A percentile compares a stretch with the other conserved stretches of the same genome.
Evolutionary conservation across 495 filamentous ascomycete species (phyloP).

Genomic region (Elasticomyces elasticus): DNA sequence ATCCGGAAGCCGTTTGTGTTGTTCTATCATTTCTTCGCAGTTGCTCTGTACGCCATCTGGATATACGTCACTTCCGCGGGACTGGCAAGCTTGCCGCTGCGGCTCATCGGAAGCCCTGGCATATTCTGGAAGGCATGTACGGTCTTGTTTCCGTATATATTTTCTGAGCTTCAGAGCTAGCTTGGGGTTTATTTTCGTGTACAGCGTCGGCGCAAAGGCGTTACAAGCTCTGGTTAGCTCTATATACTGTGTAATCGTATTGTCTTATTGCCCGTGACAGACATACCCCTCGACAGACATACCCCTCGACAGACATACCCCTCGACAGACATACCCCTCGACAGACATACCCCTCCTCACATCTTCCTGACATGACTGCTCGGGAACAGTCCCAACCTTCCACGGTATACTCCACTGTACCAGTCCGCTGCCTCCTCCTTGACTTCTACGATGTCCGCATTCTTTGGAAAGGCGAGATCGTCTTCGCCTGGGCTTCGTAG

Average conservation of each 20-base stretch:
- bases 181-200: too few relatives aligned
- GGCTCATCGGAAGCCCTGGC: constrained; percentile 48
- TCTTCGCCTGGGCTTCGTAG: constrained; percentile 49
- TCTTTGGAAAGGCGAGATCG: constrained; percentile 73
- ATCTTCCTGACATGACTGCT: constrained; percentile 49
- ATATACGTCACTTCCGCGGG: constrained; percentile 49
- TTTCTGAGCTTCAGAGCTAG: constrained; percentile 41
- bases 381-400: constrained; percentile 64
- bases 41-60: constrained; percentile 84
- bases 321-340: too few relatives aligned
- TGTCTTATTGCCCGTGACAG: too few relatives aligned
- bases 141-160: constrained; percentile 81
- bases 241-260: background rate
- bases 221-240: background rate
- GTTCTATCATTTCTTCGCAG: constrained; percentile 86
- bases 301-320: too few relatives aligned
- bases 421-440: constrained; percentile 76
- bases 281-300: too few relatives aligned
- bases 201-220: background rate
- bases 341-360: constrained; percentile 1
- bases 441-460: constrained; percentile 69
- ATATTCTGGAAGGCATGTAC: constrained; percentile 82
- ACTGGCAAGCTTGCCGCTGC: constrained; percentile 49
- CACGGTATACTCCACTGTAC: constrained; percentile 73
- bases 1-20: constrained; percentile 68